Conservation (phyloP, 345 rosid species). For the Eucalyptus victrix region DNA sequence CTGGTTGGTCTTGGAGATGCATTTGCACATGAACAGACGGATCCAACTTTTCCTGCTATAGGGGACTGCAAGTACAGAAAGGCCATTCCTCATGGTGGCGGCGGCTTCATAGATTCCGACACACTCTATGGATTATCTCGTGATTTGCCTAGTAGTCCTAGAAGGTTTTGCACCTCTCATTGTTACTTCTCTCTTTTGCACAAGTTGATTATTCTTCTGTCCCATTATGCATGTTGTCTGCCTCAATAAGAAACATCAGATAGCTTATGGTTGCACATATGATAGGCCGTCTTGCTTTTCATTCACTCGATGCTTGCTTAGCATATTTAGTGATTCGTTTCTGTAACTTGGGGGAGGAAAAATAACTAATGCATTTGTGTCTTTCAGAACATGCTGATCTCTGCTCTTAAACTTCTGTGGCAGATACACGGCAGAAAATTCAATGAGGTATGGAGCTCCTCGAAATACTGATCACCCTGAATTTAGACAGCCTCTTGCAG, state of each 20-base stretch:
- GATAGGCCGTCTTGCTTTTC: background rate
- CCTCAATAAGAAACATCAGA: background rate
- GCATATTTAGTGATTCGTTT: background rate
- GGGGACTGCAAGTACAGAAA: conserved; percentile 72
- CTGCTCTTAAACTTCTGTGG: background rate
- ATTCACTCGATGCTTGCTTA: background rate
- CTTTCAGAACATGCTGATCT: too few species aligned
- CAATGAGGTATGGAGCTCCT: conserved; percentile 53
- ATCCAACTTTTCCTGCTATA: conserved; percentile 30
- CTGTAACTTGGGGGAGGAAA: background rate
- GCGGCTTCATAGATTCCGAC: conserved; percentile 79
- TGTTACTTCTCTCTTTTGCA: background rate
- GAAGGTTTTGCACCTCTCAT: conserved; percentile 29
- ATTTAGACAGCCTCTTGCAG: conserved; percentile 58
- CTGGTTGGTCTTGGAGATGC: conserved; percentile 72
- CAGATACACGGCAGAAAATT: conserved; percentile 79
- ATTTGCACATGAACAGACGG: conserved; percentile 56
- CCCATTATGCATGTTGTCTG: background rate
- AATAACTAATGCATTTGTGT: background rate
- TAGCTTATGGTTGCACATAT: background rate
- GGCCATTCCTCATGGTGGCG: conserved; percentile 69
- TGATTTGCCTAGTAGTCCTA: conserved; percentile 67
- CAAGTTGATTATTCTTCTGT: background rate
- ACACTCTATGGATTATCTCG: conserved; percentile 84
- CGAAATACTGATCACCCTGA: conserved; percentile 58